Conservation (phyloP, 352 stramenopile genomes). For the Globisporangium echinulatum region DNA sequence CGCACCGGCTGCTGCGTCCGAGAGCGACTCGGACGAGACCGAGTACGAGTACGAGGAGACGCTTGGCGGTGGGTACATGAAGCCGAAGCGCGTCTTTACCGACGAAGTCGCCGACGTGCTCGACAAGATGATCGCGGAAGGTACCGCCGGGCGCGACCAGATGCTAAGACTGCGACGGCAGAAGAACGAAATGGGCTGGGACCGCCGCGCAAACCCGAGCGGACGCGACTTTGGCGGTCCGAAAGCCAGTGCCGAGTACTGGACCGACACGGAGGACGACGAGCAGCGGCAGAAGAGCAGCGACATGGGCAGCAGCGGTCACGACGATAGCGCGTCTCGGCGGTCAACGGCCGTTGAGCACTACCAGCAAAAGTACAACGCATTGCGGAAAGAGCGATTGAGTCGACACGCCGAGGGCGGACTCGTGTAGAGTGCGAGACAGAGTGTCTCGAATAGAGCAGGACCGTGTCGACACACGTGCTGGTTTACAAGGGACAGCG, state of each 20-base stretch:
- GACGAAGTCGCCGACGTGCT: slow-evolving; percentile 69
- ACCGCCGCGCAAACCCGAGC: slow-evolving; percentile 34
- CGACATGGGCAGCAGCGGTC: not conserved
- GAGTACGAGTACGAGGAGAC: slow-evolving; percentile 24
- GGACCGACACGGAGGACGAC: slow-evolving; percentile 53
- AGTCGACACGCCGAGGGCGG: slow-evolving; percentile 33
- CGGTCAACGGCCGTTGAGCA: slow-evolving; percentile 20
- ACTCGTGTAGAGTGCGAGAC: slow-evolving; percentile 24
- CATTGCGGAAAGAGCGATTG: slow-evolving; percentile 41
- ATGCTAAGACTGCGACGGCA: slow-evolving; percentile 61
- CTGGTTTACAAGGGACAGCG: too few relatives aligned
- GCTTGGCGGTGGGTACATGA: slow-evolving; percentile 44
- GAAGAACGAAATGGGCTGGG: slow-evolving; percentile 54
- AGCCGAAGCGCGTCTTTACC: slow-evolving; percentile 50
- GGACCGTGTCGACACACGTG: too few relatives aligned
- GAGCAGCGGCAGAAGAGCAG: slow-evolving; percentile 5
- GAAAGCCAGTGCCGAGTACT: slow-evolving; percentile 23
- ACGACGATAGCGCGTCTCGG: slow-evolving; percentile 18
- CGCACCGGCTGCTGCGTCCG: slow-evolving; percentile 23
- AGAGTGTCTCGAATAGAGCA: too few relatives aligned
- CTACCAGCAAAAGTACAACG: slow-evolving; percentile 52
- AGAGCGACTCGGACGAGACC: slow-evolving; percentile 33
- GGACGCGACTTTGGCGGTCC: not conserved
- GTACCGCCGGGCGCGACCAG: slow-evolving; percentile 59
- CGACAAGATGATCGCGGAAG: slow-evolving; percentile 75